phyloP scores from a whole-genome alignment of 2,329 filamentous ascomycete genomes.

The Fusarium sp. region DNA sequence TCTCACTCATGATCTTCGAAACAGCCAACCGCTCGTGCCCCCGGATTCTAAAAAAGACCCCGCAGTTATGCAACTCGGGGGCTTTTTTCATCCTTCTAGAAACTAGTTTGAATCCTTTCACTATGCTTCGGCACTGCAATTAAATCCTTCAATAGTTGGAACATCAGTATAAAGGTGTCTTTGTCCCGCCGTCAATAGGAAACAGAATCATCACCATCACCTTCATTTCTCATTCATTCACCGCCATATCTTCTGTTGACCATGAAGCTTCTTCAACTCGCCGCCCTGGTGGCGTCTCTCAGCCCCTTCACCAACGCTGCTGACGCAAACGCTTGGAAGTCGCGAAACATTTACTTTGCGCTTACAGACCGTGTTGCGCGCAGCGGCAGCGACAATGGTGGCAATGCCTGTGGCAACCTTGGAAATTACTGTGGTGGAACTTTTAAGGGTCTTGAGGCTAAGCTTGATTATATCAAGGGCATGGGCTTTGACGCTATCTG shows the following conservation, averaged over 20 bases:
- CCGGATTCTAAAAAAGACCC: conserved; percentile 18
- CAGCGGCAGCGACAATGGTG: conserved; percentile 55
- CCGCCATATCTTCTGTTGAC: neutral
- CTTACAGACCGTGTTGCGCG: conserved; percentile 67
- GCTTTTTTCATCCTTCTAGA: conserved; percentile 1
- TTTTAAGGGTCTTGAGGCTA: conserved; percentile 66
- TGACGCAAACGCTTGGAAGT: conserved; percentile 60
- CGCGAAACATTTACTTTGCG: conserved; percentile 67
- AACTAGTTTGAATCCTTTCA: conserved; percentile 6
- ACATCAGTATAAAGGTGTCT: conserved; percentile 4
- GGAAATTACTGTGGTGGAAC: conserved; percentile 69
- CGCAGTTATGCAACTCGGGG: conserved; percentile 17
- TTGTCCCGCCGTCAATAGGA: neutral
- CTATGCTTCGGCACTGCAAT: conserved; percentile 13
- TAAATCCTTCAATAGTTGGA: conserved; percentile 14
- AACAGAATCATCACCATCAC: neutral
- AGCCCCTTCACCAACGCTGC: conserved; percentile 39
- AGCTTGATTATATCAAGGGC: conserved; percentile 71
- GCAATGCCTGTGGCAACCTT: conserved; percentile 56
- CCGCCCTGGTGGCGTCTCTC: conserved; percentile 18
- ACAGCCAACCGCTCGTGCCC: conserved; percentile 23
- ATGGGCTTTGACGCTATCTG: conserved; percentile 70
- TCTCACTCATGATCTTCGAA: conserved; percentile 3
- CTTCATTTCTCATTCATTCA: no score
- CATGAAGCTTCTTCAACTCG: conserved; percentile 23